Evolutionary conservation across 768 basidiomycete genomes (phyloP), one percentile per base, ranked within the genome.

Genomic region (Boletellus sp.): DNA sequence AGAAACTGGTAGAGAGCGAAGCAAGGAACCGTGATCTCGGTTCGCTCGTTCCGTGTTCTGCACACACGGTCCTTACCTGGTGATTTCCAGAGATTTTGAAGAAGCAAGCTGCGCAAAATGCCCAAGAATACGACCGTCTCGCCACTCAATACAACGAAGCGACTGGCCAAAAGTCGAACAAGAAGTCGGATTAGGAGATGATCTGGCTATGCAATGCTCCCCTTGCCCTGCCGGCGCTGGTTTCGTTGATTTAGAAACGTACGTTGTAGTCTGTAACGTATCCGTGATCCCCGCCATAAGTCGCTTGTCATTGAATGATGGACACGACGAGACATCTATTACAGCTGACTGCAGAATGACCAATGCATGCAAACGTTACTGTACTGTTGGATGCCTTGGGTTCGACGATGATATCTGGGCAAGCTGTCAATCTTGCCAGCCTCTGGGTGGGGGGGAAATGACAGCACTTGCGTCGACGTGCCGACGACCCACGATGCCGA

Each of bases 101-200:
- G 74, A 87, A 84, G 69, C 91, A 94, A 66, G 86, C 89, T 0
- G 65, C 73, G 1, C 85, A 88, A 58, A 89, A 93, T 55, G 84
- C 82, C 4, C 75, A 73, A 20, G 89, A 93, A 63, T 94, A 88
- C 59, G 85, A 92, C 70, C 77, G 90, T 47, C 79, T 94, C 47
- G 86, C 90, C 1, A 85, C 82, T 4, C 80, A 84, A 67, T 82
- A 83, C 70, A 90, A 90, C 65, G 74, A 82, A 50, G 76, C 79
- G 42, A 85, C 85, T 1, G 88, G 87, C 3, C 66, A 68, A 33
- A 64, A 68, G 1, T 78, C 76, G 16, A 68, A 79, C 72, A 92
- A 92, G 69, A 81, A 86, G 58, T 70, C 70, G 37, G 87, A 90
- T 60, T 90, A 62, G 31, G 24, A 17, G n/a, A 32, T 11, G 37